These are phyloP conservation scores for Sporothrix mexicana DNA, from an alignment of 2,329 filamentous ascomycete species.

Conservation along the genomic window DNA sequence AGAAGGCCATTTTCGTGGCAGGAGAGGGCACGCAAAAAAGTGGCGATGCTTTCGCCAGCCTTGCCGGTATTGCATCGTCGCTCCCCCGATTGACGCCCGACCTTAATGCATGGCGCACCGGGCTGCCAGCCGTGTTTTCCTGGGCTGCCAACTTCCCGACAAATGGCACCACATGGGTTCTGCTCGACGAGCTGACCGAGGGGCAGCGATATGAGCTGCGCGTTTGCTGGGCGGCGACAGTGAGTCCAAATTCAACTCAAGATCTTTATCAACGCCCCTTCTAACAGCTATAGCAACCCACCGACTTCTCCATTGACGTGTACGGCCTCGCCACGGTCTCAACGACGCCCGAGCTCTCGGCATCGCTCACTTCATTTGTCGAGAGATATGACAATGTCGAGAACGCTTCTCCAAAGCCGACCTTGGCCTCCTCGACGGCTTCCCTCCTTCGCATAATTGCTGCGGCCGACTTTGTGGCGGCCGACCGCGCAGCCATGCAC, in stretches of 20 bases:
- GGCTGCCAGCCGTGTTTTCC: conserved; percentile 72
- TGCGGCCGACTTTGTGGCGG: conserved; percentile 84
- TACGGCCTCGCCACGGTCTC: conserved; percentile 67
- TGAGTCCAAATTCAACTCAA: conserved; percentile 48
- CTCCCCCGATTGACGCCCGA: conserved; percentile 33
- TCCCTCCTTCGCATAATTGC: conserved; percentile 75
- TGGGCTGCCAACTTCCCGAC: conserved; percentile 59
- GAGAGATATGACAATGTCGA: background rate
- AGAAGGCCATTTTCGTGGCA: conserved; percentile 84
- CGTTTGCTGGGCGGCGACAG: conserved; percentile 91
- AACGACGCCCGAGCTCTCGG: conserved; percentile 65
- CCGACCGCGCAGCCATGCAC: conserved; percentile 74
- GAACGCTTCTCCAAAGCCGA: background rate
- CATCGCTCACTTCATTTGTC: conserved; percentile 67
- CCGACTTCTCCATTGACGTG: conserved; percentile 72
- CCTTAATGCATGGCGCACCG: conserved; percentile 60
- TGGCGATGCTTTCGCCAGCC: background rate
- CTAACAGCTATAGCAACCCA: conserved; percentile 73
- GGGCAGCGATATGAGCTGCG: conserved; percentile 87
- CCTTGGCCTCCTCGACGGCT: conserved; percentile 48
- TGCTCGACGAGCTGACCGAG: conserved; percentile 72
- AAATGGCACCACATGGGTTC: conserved; percentile 75
- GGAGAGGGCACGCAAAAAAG: conserved; percentile 47
- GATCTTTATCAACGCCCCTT: background rate
- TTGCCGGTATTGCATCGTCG: background rate